These are phyloP conservation scores for Radiomyces spectabilis DNA, from an alignment of 192 early-diverging fungal genomes.

Conservation along the genomic window DNA sequence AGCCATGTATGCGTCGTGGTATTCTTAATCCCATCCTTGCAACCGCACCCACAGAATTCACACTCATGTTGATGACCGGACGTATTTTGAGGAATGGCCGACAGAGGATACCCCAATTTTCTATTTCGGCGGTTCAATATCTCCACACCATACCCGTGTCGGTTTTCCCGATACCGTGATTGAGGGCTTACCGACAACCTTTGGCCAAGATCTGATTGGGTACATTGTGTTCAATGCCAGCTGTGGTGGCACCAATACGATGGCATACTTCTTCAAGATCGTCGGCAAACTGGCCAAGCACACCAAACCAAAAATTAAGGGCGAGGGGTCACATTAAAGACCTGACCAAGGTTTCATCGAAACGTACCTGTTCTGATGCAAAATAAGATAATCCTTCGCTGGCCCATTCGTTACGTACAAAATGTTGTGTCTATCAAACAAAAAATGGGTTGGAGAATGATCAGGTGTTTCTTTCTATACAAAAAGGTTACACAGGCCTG, in stretches of 20 bases:
- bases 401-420: slow-evolving; percentile 67
- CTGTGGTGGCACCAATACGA: slow-evolving; percentile 47
- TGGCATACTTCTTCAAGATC: slow-evolving; percentile 47
- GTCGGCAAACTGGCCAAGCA: slow-evolving; percentile 29
- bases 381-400: slow-evolving; percentile 51
- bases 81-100: slow-evolving; percentile 62
- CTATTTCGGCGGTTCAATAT: background rate
- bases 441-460: slow-evolving; percentile 3
- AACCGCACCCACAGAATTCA: slow-evolving; percentile 61
- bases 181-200: slow-evolving; percentile 41
- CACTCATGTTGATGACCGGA: slow-evolving; percentile 44
- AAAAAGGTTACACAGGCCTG: background rate
- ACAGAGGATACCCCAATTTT: slow-evolving; percentile 49
- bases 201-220: slow-evolving; percentile 55
- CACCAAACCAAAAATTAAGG: too few relatives aligned
- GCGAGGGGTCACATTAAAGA: too few relatives aligned
- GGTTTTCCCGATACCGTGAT: background rate
- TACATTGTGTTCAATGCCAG: slow-evolving; percentile 46
- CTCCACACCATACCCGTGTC: background rate
- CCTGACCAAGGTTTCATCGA: slow-evolving; percentile 41
- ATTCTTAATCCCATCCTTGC: slow-evolving; percentile 54
- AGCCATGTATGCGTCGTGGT: slow-evolving; percentile 58
- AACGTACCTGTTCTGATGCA: slow-evolving; percentile 22
- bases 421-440: slow-evolving; percentile 40
- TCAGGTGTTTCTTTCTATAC: background rate